Evolutionary conservation across 1,139 yeast species (phyloP).

Genomic region (Debaryomyces udenii): DNA sequence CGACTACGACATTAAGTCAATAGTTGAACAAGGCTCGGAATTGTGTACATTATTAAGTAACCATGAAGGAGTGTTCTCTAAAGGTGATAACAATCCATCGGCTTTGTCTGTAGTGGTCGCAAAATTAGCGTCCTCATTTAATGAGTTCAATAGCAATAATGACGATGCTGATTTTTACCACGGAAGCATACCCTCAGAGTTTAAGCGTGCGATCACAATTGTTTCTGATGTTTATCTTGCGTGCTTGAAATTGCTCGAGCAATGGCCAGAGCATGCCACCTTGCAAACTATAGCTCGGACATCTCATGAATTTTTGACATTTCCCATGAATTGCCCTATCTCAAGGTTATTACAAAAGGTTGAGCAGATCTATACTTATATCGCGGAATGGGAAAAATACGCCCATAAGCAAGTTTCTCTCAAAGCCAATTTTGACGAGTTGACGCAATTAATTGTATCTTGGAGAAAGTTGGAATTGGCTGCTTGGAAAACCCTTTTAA

Average conservation of each 20-base stretch:
- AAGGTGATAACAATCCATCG: constrained; percentile 33
- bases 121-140: constrained; percentile 34
- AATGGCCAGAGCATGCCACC: constrained; percentile 97
- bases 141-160: constrained; percentile 20
- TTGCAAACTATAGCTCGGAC: constrained; percentile 67
- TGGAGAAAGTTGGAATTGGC: constrained; percentile 90
- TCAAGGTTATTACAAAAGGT: constrained; percentile 78
- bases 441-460: constrained; percentile 72
- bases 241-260: constrained; percentile 52
- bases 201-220: constrained; percentile 57
- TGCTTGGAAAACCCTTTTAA: constrained; percentile 81
- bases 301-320: constrained; percentile 66
- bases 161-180: constrained; percentile 63
- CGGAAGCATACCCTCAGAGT: constrained; percentile 65
- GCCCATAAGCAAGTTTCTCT: constrained; percentile 81
- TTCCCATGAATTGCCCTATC: constrained; percentile 69
- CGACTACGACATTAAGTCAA: constrained; percentile 22
- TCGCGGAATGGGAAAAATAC: constrained; percentile 93
- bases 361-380: constrained; percentile 80
- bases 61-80: constrained; percentile 21
- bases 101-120: constrained; percentile 47
- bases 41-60: constrained; percentile 31
- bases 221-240: constrained; percentile 52
- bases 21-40: constrained; percentile 48
- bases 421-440: constrained; percentile 52